phyloP scores from a whole-genome alignment of 1,284 basidiomycete species.

The Limonomyces culmigenus region DNA sequence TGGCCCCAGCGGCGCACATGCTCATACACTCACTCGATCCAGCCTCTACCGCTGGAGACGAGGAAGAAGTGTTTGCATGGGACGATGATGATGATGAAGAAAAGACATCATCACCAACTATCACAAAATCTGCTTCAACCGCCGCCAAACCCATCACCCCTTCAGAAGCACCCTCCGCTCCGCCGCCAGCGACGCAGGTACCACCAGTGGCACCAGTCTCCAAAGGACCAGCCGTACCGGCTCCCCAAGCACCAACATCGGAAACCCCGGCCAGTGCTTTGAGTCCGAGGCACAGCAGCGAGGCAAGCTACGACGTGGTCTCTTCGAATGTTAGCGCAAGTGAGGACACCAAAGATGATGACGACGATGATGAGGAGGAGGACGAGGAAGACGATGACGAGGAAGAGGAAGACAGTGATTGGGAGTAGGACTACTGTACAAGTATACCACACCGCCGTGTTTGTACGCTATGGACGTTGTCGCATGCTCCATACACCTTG shows the following conservation, averaged over 20 bases:
- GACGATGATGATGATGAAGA: slow-evolving; percentile 58
- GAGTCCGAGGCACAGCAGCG: slow-evolving; percentile 45
- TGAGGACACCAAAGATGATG: slow-evolving; percentile 13
- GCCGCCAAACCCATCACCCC: slow-evolving; percentile 3
- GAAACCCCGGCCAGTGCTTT: slow-evolving; percentile 17
- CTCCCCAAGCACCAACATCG: slow-evolving; percentile 13
- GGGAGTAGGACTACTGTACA: too few relatives aligned
- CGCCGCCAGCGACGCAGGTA: neutral
- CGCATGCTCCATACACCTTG: too few relatives aligned
- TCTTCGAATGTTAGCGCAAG: slow-evolving; percentile 25
- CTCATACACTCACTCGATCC: slow-evolving; percentile 8
- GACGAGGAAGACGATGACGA: slow-evolving; percentile 7
- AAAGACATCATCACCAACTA: slow-evolving; percentile 19
- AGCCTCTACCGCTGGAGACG: slow-evolving; percentile 19
- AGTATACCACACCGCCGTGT: too few relatives aligned
- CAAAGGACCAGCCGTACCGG: slow-evolving; percentile 6
- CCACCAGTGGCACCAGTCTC: slow-evolving; percentile 2
- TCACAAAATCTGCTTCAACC: slow-evolving; percentile 8
- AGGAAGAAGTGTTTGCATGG: slow-evolving; percentile 69
- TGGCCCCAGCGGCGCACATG: slow-evolving; percentile 2
- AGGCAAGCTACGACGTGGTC: slow-evolving; percentile 60
- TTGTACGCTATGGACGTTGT: too few relatives aligned
- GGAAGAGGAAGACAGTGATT: slow-evolving; percentile 2
- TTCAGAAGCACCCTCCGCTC: slow-evolving; percentile 1
- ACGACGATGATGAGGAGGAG: slow-evolving; percentile 6